Evolutionary conservation across 1,284 basidiomycete species (phyloP), one percentile per base, ranked within the genome.

Genomic region (Microbotryum silenes-acaulis): DNA sequence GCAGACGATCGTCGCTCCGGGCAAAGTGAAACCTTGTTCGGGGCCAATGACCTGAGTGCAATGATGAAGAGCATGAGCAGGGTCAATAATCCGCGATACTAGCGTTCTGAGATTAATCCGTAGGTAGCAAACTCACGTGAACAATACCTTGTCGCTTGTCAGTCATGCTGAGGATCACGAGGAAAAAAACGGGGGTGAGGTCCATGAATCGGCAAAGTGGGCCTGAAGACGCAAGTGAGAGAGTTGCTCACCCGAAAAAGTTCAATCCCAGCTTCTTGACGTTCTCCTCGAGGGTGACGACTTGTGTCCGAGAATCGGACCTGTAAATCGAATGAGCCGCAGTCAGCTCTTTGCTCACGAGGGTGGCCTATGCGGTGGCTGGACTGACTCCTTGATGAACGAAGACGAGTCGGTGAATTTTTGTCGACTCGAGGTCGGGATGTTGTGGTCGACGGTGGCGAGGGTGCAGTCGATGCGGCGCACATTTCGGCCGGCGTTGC

Each of bases 211-310:
- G 16, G 51, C 50, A 62, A 48, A 29, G 14, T 6, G 6, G 44
- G 10, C 25, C 48, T 37, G 47, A 18, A 5, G 37, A 6, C 45
- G 29, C 44, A 33, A n/a, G 49, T 53, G 14, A 16, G 54, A 57
- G 29, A 31, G 29, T 20, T 33, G 56, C 56, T 23, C 21, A 58
- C 57, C 92, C 93, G 71, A 97, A 97, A 77, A 94, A 97, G 33
- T 91, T 93, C 69, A 97, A 76, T 23, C 92, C 92, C 73, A 96
- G 96, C 74, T 89, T 89, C 75, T 92, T 92, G 44, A 96, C 92
- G 70, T 97, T 94, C 47, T 92, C 89, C 76, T 97, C 92, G 56
- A 97, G 80, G 18, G 91, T 90, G 65, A 83, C 77, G 71, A 88
- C 90, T 79, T 97, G 93, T n/a, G 87, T 88, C 54, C 90, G 83